Evolutionary conservation across 148 eudicot species (phyloP).

Genomic region (Salicornia ramosissima): DNA sequence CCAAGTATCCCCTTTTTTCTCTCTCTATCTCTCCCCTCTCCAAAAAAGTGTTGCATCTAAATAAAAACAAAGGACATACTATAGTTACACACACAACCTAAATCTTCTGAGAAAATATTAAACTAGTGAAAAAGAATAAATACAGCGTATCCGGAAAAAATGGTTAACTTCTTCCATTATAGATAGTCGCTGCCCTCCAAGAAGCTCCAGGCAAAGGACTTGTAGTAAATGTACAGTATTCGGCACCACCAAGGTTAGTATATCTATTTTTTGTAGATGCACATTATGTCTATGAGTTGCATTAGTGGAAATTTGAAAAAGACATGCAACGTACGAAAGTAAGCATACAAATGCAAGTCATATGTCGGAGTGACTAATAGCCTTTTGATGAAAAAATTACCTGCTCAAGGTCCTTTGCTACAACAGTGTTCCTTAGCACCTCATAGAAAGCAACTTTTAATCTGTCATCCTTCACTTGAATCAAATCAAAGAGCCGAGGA

Average conservation of each 20-base stretch:
- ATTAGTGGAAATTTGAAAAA: background rate
- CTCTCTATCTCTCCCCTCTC: too few species aligned
- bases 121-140: background rate
- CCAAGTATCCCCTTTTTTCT: too few species aligned
- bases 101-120: background rate
- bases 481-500: constrained; percentile 85
- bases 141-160: background rate
- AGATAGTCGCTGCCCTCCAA: background rate
- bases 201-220: too few species aligned
- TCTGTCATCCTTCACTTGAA: constrained; percentile 76
- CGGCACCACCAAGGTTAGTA: background rate
- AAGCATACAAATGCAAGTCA: too few species aligned
- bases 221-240: too few species aligned
- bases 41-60: too few species aligned
- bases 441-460: constrained; percentile 86
- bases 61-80: background rate
- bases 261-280: background rate
- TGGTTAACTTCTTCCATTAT: background rate
- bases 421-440: constrained; percentile 82
- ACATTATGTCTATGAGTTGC: background rate
- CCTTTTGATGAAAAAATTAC: constrained; percentile 26
- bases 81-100: background rate
- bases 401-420: constrained; percentile 88
- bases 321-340: background rate
- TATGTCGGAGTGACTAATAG: background rate